Evolutionary conservation across 2,329 filamentous ascomycete genomes (phyloP).

Genomic region (Arthrobotrys pseudoclavata): DNA sequence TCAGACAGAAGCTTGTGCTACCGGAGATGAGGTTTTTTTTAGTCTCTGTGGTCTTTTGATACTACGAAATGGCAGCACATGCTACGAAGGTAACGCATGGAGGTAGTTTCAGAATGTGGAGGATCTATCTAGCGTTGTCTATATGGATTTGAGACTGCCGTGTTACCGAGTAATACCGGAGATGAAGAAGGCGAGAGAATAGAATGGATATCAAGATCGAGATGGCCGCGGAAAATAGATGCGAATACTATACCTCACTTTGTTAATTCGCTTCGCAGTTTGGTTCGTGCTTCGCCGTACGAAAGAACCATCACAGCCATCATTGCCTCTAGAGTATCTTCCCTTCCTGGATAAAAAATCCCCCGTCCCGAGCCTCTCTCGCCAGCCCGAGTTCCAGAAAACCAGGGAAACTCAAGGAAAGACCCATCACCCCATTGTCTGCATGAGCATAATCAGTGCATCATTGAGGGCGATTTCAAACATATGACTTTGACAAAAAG

Average conservation of each 20-base stretch:
- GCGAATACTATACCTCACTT: conserved; percentile 1
- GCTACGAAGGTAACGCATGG: neutral
- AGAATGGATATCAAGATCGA: neutral
- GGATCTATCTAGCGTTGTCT: conserved; percentile 46
- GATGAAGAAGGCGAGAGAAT: neutral
- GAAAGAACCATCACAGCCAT: conserved; percentile 1
- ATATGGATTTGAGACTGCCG: neutral
- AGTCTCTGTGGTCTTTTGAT: neutral
- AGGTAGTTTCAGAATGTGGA: conserved; percentile 16
- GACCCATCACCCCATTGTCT: conserved; percentile 8
- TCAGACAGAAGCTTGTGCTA: conserved; percentile 37
- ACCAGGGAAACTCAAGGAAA: neutral
- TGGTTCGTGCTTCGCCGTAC: conserved; percentile 8
- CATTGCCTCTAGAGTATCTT: neutral
- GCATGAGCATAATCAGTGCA: neutral
- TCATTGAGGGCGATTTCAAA: neutral
- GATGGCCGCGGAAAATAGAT: neutral
- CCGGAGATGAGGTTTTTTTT: conserved; percentile 1
- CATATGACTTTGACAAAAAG: neutral
- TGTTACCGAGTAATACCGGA: neutral
- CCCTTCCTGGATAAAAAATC: conserved; percentile 18
- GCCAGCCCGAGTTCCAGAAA: conserved; percentile 27
- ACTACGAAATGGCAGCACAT: conserved; percentile 23
- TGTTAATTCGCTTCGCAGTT: neutral
- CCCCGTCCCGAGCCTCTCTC: conserved; percentile 21